phyloP scores from a whole-genome alignment of 2,329 filamentous ascomycete species.

The Claviceps monticola region DNA sequence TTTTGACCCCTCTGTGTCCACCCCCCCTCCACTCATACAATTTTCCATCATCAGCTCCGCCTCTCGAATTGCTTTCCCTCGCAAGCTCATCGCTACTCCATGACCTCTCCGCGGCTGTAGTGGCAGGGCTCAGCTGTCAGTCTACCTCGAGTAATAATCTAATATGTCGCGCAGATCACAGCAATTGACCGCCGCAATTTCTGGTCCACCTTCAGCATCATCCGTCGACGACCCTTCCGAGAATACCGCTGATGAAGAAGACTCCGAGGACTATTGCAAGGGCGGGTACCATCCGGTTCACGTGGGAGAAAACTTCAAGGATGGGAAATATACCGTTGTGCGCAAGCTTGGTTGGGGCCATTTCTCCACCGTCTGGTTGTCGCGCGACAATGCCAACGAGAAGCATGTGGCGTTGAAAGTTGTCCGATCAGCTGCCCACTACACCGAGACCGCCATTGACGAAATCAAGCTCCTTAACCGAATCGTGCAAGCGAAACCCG shows the following conservation, averaged over 20 bases:
- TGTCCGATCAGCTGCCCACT: slow-evolving; percentile 92
- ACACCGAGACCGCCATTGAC: slow-evolving; percentile 96
- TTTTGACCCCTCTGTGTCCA: background rate
- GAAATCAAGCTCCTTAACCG: slow-evolving; percentile 97
- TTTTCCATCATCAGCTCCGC: slow-evolving; percentile 4
- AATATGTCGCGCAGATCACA: slow-evolving; percentile 29
- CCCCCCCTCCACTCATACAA: background rate
- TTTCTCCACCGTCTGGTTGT: slow-evolving; percentile 91
- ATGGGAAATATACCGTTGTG: slow-evolving; percentile 90
- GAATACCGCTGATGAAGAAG: slow-evolving; percentile 93
- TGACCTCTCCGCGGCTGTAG: background rate
- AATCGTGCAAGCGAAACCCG: slow-evolving; percentile 88
- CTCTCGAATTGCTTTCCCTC: background rate
- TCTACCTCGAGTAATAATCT: slow-evolving; percentile 4
- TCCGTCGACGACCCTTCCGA: slow-evolving; percentile 75
- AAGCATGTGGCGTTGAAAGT: slow-evolving; percentile 98
- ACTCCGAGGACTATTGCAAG: slow-evolving; percentile 98
- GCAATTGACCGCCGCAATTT: slow-evolving; percentile 42
- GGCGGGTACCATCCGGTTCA: slow-evolving; percentile 93
- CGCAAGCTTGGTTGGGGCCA: slow-evolving; percentile 97
- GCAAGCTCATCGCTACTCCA: slow-evolving; percentile 1
- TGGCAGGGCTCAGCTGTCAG: slow-evolving; percentile 8
- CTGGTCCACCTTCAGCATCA: slow-evolving; percentile 64
- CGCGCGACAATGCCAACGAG: slow-evolving; percentile 68
- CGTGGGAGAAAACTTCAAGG: slow-evolving; percentile 93